Conservation (phyloP, 441 rosid species). For the Viola pubescens region DNA sequence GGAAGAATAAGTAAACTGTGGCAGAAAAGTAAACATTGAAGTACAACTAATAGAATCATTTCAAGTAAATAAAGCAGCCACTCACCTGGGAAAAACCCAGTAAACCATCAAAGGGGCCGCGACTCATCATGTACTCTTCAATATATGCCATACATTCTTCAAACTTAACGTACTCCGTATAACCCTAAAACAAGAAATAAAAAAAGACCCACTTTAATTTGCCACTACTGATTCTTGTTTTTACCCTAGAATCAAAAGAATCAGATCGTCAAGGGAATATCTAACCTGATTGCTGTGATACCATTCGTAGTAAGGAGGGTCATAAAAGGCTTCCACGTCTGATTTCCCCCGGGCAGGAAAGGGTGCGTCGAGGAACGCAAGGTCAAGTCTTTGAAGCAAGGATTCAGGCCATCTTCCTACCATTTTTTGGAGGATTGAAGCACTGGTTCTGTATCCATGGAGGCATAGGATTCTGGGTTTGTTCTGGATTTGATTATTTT, state of each 20-base stretch:
- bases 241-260: background rate
- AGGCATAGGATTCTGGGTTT: conserved; percentile 49
- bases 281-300: conserved; percentile 11
- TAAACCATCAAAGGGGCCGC: conserved; percentile 76
- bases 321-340: conserved; percentile 16
- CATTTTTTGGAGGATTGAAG: conserved; percentile 29
- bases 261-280: background rate
- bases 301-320: conserved; percentile 28
- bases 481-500: conserved; percentile 5
- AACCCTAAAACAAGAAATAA: conserved; percentile 28
- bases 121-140: conserved; percentile 54
- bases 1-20: background rate
- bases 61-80: conserved; percentile 2
- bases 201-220: too few species aligned
- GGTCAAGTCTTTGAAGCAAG: conserved; percentile 34
- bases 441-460: conserved; percentile 66
- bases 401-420: conserved; percentile 35
- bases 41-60: background rate
- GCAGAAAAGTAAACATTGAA: background rate
- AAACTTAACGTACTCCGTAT: conserved; percentile 39
- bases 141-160: conserved; percentile 47
- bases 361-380: conserved; percentile 46
- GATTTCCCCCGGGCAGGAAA: conserved; percentile 29
- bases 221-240: too few species aligned
- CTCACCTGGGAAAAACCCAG: conserved; percentile 78